Base-by-base conservation (phyloP, 1,139 yeast genomes). In the Yamadazyma mexicana region DNA sequence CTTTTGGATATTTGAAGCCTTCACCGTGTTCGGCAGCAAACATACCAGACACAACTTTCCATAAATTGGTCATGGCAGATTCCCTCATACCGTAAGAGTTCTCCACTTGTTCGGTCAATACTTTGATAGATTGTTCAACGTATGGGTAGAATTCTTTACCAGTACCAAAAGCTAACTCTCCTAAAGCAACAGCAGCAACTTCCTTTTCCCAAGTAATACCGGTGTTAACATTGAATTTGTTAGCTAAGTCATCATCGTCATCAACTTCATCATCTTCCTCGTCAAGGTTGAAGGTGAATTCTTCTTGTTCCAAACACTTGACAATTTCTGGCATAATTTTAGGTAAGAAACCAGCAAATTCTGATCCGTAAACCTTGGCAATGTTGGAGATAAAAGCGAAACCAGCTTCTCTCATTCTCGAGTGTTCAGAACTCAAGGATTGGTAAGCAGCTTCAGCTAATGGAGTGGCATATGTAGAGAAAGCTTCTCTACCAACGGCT, bases 131-230 rank as follows among this genome's bases (percentile, higher is more conserved):
- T 48, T 79, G 75, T 60, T 86, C 91, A 48, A 89, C 83, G 58
- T 80, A 91, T 52, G 83, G 83, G 53, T 81, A 78, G 66, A 92
- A 89, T 40, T 80, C 81, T 48, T 79, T 81, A 54, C 89, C 88
- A 38, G 96, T 84, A 50, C 95, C 95, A 45, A 77, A 65, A 46
- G 96, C 95, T 58, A 92, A 77, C 57, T 92, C 97, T 35, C 89
- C 83, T 53, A 92, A 70, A 17, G 97, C 95, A 58, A 91, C 94
- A 34, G 94, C 78, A n/a, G 97, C 96, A 54, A 87, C 89, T 71
- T 92, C 98, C 70, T 92, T 92, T 70, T 92, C 98, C 56, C 87
- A 85, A 49, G 97, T 88, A 56, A 92, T 82, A 71, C 96, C 98
- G 38, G 96, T 86, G 73, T 89, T 89, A 50, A 91, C 91, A 52